Percentiles rank a stretch among this genome's conserved stretches.
Evolutionary conservation across 2,329 filamentous ascomycete species (phyloP).

Genomic region (Cercospora canescens): DNA sequence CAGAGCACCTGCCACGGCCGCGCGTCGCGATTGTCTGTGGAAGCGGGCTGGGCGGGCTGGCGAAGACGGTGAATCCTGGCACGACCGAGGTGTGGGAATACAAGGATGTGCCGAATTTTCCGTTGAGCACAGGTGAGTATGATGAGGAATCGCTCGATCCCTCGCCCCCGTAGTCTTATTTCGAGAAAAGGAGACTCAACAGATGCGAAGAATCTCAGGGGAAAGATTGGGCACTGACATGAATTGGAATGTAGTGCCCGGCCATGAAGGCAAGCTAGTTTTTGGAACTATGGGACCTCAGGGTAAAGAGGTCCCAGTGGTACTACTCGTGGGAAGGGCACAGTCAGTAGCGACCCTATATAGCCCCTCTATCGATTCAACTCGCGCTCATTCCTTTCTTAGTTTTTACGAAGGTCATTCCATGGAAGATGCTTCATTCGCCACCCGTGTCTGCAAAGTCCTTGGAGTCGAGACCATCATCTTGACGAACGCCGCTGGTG

Average conservation of each 20-base stretch:
- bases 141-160: not conserved
- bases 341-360: slow-evolving; percentile 52
- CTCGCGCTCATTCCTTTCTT: slow-evolving; percentile 21
- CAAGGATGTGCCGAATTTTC: slow-evolving; percentile 61
- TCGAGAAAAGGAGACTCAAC: not conserved
- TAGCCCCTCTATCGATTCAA: slow-evolving; percentile 11
- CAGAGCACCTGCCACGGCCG: too few species aligned
- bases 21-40: too few species aligned
- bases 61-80: slow-evolving; percentile 54
- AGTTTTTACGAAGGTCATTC: slow-evolving; percentile 70
- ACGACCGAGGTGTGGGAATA: slow-evolving; percentile 57
- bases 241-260: slow-evolving; percentile 44
- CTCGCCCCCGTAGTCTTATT: not conserved
- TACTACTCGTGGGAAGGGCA: slow-evolving; percentile 64
- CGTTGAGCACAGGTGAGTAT: slow-evolving; percentile 57
- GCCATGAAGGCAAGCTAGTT: slow-evolving; percentile 65
- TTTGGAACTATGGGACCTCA: slow-evolving; percentile 58
- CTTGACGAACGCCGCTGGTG: slow-evolving; percentile 68
- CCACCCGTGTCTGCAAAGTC: slow-evolving; percentile 63
- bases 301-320: slow-evolving; percentile 52
- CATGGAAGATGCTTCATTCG: slow-evolving; percentile 63
- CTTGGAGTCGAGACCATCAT: slow-evolving; percentile 62
- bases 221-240: not conserved
- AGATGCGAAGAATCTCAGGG: not conserved
- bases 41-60: slow-evolving; percentile 62